Evolutionary conservation across 2,329 filamentous ascomycete genomes (phyloP).

Genomic region (Hyphodiscus sp.): DNA sequence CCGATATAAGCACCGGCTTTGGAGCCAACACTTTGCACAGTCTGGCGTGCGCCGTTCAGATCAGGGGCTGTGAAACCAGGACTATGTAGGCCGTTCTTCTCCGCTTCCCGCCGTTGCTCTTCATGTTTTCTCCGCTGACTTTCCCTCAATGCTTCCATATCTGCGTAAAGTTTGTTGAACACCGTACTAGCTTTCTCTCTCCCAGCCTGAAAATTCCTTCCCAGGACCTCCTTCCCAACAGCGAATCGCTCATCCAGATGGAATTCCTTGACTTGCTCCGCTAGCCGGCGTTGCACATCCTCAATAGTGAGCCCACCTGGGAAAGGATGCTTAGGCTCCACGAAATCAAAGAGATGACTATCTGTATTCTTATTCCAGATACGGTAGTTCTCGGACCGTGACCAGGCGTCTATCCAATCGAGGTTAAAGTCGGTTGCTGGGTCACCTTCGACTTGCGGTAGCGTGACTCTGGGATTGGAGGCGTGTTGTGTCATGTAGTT

Average conservation of each 20-base stretch:
- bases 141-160: constrained; percentile 78
- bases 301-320: constrained; percentile 90
- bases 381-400: constrained; percentile 80
- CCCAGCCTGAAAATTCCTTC: constrained; percentile 82
- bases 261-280: constrained; percentile 87
- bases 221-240: constrained; percentile 74
- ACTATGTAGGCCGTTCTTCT: constrained; percentile 13
- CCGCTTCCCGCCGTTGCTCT: constrained; percentile 38
- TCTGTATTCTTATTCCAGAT: constrained; percentile 80
- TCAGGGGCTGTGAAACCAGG: background rate
- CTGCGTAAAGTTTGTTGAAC: constrained; percentile 82
- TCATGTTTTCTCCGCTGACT: constrained; percentile 59
- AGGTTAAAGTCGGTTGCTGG: constrained; percentile 75
- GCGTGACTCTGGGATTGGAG: constrained; percentile 52
- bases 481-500: constrained; percentile 52
- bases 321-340: constrained; percentile 88
- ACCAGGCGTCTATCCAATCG: constrained; percentile 86
- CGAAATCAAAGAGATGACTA: constrained; percentile 86
- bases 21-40: constrained; percentile 43
- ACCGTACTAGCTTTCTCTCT: constrained; percentile 82
- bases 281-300: constrained; percentile 83
- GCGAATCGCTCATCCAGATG: constrained; percentile 88
- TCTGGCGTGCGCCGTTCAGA: constrained; percentile 38
- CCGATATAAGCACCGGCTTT: constrained; percentile 60
- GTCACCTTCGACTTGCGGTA: constrained; percentile 70